Percentiles rank a stretch among this genome's conserved stretches.
phyloP scores from a whole-genome alignment of 257 asterid genomes.

The Lantana camara region DNA sequence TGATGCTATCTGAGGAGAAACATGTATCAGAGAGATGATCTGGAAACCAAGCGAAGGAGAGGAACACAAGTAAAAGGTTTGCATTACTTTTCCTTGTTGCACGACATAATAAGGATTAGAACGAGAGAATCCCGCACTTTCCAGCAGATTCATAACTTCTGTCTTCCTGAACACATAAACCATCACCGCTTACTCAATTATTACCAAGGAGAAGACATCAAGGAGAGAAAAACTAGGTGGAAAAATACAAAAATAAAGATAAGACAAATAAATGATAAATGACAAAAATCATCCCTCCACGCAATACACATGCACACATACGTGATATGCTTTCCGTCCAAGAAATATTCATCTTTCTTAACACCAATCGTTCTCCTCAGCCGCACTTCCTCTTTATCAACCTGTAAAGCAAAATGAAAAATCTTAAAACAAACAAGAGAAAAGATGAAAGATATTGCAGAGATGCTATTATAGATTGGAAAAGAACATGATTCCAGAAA shows the following conservation, averaged over 20 bases:
- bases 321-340: slow-evolving; percentile 99
- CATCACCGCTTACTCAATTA: slow-evolving; percentile 25
- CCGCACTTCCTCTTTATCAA: slow-evolving; percentile 97
- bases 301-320: slow-evolving; percentile 39
- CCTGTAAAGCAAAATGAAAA: slow-evolving; percentile 48
- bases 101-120: slow-evolving; percentile 99
- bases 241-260: slow-evolving; percentile 7
- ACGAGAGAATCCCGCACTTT: slow-evolving; percentile 99
- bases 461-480: slow-evolving; percentile 12
- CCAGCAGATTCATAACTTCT: slow-evolving; percentile 97
- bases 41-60: slow-evolving; percentile 13
- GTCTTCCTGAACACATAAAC: slow-evolving; percentile 69
- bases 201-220: slow-evolving; percentile 4
- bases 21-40: slow-evolving; percentile 36
- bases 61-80: slow-evolving; percentile 14
- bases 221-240: slow-evolving; percentile 2
- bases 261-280: slow-evolving; percentile 3
- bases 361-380: slow-evolving; percentile 95
- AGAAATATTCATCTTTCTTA: slow-evolving; percentile 92
- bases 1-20: slow-evolving; percentile 73
- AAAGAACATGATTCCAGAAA: slow-evolving; percentile 10
- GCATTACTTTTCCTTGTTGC: slow-evolving; percentile 96
- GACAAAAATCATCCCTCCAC: slow-evolving; percentile 12
- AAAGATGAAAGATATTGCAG: neutral
- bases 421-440: slow-evolving; percentile 24